Base-by-base conservation (phyloP, 306 rosid species). In the Medicago arabica region DNA sequence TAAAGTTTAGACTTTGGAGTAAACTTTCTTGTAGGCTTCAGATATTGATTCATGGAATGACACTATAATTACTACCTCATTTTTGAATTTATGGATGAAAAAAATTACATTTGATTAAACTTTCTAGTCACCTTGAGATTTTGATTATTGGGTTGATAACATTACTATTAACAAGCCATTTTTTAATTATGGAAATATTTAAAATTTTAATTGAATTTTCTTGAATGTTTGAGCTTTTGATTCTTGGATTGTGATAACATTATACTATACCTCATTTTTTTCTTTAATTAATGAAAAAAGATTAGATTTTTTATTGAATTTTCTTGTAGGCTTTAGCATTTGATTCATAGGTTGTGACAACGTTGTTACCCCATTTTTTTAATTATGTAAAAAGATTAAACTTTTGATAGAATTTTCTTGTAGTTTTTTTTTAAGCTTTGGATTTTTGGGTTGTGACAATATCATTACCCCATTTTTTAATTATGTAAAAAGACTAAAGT, bases 181-280 rank as follows among this genome's bases (percentile, higher is more conserved):
- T 63, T 38, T 64, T 64, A 15, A 6, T n/a, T 3, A 39, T 15
- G 11, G 3, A 38, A 49, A 31, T n/a, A 2, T 6, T 2, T 8
- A 1, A 5, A 4, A 1, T 15, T 55, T 57, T 74, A 5, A 41
- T 19, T 50, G 46, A 31, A 60, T 61, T 12, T 77, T 75, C 74
- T 70, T 19, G 67, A 63, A 58, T 69, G 8, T 54, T 70, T 81
- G 50, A 69, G 69, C 54, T 5, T 80, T 69, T 51, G 68, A 25
- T 55, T 77, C 43, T 71, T 47, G 44, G 58, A 13, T 23, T 21
- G 8, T 15, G 6, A 46, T 13, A 46, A 68, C 40, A 44, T 7
- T 61, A 4, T 34, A 6, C 17, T 59, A 59, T 7, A 59, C 5
- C 4, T 59, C 10, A 18, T 9, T 54, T 54, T 18, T 54, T 9